Evolutionary conservation across 1,139 yeast genomes (phyloP).

Genomic region (Zhuliangozyma parablackwelliae): DNA sequence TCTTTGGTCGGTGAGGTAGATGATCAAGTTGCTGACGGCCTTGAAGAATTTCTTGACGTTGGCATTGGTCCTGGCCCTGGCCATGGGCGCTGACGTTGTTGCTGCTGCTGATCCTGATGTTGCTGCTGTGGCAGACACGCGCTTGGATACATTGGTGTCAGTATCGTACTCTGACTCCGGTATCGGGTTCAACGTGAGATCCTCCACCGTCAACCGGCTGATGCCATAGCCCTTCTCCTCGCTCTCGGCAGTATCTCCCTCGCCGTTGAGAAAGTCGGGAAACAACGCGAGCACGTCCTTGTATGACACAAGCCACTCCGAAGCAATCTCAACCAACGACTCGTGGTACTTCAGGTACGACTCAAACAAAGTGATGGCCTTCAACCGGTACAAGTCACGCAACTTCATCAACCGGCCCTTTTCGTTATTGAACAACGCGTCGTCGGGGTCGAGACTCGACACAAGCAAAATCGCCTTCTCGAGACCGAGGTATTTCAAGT

Average conservation of each 20-base stretch:
- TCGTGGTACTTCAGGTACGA: constrained; percentile 36
- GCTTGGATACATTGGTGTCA: constrained; percentile 22
- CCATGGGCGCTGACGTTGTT: not conserved
- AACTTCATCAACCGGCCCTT: constrained; percentile 30
- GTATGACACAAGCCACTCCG: constrained; percentile 40
- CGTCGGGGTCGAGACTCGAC: constrained; percentile 17
- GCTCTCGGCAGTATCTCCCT: constrained; percentile 4
- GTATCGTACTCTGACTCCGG: constrained; percentile 15
- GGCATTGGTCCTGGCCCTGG: constrained; percentile 4
- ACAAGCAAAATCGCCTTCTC: constrained; percentile 33
- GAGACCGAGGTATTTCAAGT: constrained; percentile 31
- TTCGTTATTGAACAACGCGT: constrained; percentile 6
- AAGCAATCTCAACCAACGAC: constrained; percentile 37
- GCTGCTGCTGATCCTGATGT: too few species aligned
- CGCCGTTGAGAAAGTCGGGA: constrained; percentile 38
- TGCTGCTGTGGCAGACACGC: not conserved
- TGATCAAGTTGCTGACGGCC: constrained; percentile 50
- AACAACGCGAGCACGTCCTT: constrained; percentile 32
- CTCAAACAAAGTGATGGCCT: constrained; percentile 32
- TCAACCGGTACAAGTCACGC: constrained; percentile 30
- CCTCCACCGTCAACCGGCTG: constrained; percentile 25
- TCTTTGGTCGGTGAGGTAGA: constrained; percentile 54
- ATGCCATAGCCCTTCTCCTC: constrained; percentile 15
- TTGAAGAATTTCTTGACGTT: constrained; percentile 26
- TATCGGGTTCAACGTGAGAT: constrained; percentile 14